A percentile compares a stretch with the other conserved stretches of the same genome.
Conservation (phyloP, 768 basidiomycete species). For the Pleurotus tuber-regium region DNA sequence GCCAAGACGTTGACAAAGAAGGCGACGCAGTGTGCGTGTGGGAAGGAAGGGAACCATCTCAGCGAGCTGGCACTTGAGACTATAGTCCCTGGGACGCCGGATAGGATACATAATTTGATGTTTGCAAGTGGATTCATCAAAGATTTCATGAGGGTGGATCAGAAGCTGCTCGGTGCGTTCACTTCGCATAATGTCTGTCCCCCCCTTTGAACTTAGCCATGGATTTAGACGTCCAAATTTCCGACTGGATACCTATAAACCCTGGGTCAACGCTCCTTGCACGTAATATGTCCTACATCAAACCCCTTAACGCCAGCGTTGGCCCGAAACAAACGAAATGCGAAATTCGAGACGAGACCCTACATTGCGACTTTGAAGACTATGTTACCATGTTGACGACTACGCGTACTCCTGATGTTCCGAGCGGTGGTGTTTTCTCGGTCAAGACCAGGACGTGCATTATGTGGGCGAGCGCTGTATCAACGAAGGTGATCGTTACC, state of each 20-base stretch:
- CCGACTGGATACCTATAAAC: constrained; percentile 82
- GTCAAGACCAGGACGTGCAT: constrained; percentile 95
- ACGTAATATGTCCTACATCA: constrained; percentile 95
- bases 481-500: constrained; percentile 80
- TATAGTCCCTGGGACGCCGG: constrained; percentile 85
- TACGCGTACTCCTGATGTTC: constrained; percentile 92
- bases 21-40: constrained; percentile 74
- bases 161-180: constrained; percentile 79
- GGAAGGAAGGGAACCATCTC: constrained; percentile 66
- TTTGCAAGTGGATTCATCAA: constrained; percentile 96
- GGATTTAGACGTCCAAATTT: constrained; percentile 82
- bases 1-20: constrained; percentile 34
- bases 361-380: constrained; percentile 79
- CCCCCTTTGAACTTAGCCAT: background rate
- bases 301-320: constrained; percentile 81
- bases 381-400: constrained; percentile 83
- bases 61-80: constrained; percentile 73
- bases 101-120: constrained; percentile 93
- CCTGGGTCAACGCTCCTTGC: constrained; percentile 67
- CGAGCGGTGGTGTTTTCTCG: constrained; percentile 87
- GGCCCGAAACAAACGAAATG: constrained; percentile 97
- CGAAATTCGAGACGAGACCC: constrained; percentile 86
- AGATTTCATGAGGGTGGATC: constrained; percentile 86
- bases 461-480: constrained; percentile 84
- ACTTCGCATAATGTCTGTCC: background rate